phyloP scores from a whole-genome alignment of 805 yeast genomes.

The Vanderwaltozyma polyspora region DNA sequence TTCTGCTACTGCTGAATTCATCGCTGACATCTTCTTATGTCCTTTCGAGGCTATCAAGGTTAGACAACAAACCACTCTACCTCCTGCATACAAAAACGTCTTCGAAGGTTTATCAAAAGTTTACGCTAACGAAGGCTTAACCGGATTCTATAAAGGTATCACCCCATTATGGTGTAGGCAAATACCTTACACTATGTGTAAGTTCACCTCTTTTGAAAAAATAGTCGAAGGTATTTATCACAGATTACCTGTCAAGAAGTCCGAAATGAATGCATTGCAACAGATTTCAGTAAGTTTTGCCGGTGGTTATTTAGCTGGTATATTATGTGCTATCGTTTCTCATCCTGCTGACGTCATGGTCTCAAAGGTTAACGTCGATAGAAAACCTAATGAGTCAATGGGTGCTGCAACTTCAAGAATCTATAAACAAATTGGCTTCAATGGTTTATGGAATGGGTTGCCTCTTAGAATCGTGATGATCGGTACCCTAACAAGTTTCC shows the following conservation, averaged over 20 bases:
- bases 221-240: slow-evolving; percentile 73
- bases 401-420: slow-evolving; percentile 55
- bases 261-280: slow-evolving; percentile 56
- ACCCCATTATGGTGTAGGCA: slow-evolving; percentile 94
- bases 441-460: slow-evolving; percentile 90
- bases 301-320: slow-evolving; percentile 97
- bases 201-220: slow-evolving; percentile 89
- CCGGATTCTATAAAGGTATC: slow-evolving; percentile 75
- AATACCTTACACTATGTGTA: slow-evolving; percentile 97
- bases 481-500: slow-evolving; percentile 94
- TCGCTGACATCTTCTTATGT: slow-evolving; percentile 84
- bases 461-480: slow-evolving; percentile 92
- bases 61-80: slow-evolving; percentile 83
- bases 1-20: slow-evolving; percentile 86
- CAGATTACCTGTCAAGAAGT: slow-evolving; percentile 59
- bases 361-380: slow-evolving; percentile 64
- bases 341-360: slow-evolving; percentile 99
- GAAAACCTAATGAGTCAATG: slow-evolving; percentile 58
- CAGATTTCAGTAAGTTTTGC: slow-evolving; percentile 92
- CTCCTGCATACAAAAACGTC: slow-evolving; percentile 62
- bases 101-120: slow-evolving; percentile 59
- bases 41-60: slow-evolving; percentile 95
- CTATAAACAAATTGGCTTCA: slow-evolving; percentile 74
- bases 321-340: slow-evolving; percentile 88
- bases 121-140: slow-evolving; percentile 56